These are phyloP conservation scores for Boletus rubroflammeus DNA, from an alignment of 768 basidiomycete genomes.

Conservation along the genomic window DNA sequence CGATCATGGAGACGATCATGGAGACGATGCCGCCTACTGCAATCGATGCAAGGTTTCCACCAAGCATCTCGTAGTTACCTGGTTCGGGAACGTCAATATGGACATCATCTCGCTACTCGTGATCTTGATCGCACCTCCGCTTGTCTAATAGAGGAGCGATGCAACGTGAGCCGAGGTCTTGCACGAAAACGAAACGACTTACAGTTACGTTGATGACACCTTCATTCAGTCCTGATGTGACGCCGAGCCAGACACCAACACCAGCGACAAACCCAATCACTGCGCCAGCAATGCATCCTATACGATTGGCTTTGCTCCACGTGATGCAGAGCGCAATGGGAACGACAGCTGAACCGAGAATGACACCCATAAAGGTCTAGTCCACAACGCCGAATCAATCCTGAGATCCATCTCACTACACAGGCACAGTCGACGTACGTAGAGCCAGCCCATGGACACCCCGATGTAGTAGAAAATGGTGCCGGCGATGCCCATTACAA, in stretches of 20 bases:
- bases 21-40: slow-evolving; percentile 78
- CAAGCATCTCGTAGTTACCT: slow-evolving; percentile 70
- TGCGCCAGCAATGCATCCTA: slow-evolving; percentile 76
- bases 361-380: slow-evolving; percentile 85
- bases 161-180: neutral
- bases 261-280: slow-evolving; percentile 66
- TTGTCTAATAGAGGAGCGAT: slow-evolving; percentile 34
- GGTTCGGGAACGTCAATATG: neutral
- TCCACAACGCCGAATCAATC: neutral
- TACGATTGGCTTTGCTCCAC: slow-evolving; percentile 83
- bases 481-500: slow-evolving; percentile 81
- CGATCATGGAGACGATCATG: slow-evolving; percentile 58
- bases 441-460: slow-evolving; percentile 92
- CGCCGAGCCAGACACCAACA: slow-evolving; percentile 81
- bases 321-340: slow-evolving; percentile 85
- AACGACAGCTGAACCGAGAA: slow-evolving; percentile 80
- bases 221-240: slow-evolving; percentile 66
- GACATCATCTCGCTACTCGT: slow-evolving; percentile 2
- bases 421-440: slow-evolving; percentile 47
- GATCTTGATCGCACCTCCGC: slow-evolving; percentile 43
- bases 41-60: slow-evolving; percentile 86
- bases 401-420: neutral
- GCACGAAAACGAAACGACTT: slow-evolving; percentile 15
- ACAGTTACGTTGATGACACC: slow-evolving; percentile 70
- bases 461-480: slow-evolving; percentile 88